Percentiles rank a stretch among this genome's conserved stretches.
Evolutionary conservation across 73 alveolate genomes (phyloP).

Genomic region (Uronychia binucleata): DNA sequence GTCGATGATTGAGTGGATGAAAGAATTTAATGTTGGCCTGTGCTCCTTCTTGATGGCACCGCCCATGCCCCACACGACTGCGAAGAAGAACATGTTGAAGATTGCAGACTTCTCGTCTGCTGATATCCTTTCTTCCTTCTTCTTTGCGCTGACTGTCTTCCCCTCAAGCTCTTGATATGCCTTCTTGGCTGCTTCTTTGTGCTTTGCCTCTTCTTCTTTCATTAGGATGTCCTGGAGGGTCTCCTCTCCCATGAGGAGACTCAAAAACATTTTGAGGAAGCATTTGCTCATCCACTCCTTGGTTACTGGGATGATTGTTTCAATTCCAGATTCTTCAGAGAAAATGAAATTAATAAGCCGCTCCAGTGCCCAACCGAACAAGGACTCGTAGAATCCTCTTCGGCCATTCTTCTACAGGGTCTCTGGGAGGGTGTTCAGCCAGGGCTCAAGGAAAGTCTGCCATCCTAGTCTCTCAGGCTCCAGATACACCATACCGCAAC

Average conservation of each 20-base stretch:
- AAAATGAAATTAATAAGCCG: conserved; percentile 33
- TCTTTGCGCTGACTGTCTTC: conserved; percentile 29
- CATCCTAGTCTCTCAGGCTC: conserved; percentile 94
- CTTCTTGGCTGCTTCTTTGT: conserved; percentile 45
- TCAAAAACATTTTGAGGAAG: conserved; percentile 40
- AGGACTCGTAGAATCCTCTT: conserved; percentile 27
- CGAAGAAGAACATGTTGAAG: conserved; percentile 54
- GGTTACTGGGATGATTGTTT: conserved; percentile 32
- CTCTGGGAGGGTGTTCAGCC: conserved; percentile 85
- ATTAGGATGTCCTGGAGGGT: conserved; percentile 37
- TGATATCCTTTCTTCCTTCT: conserved; percentile 49
- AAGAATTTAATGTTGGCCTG: conserved; percentile 62
- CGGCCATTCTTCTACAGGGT: conserved; percentile 26
- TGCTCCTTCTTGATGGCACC: conserved; percentile 79
- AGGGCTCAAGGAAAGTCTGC: conserved; percentile 79
- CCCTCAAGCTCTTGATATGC: conserved; percentile 54
- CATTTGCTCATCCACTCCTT: conserved; percentile 41
- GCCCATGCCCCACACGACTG: conserved; percentile 85
- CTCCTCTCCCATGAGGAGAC: conserved; percentile 50
- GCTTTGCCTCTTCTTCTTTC: conserved; percentile 49
- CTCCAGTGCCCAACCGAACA: conserved; percentile 35
- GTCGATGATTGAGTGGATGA: conserved; percentile 41
- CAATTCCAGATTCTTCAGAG: conserved; percentile 24
- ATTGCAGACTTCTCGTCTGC: conserved; percentile 40
- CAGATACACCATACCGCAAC: conserved; percentile 98